Base-by-base conservation (phyloP, 495 filamentous ascomycete genomes). In the Astrocystis sublimbata region DNA sequence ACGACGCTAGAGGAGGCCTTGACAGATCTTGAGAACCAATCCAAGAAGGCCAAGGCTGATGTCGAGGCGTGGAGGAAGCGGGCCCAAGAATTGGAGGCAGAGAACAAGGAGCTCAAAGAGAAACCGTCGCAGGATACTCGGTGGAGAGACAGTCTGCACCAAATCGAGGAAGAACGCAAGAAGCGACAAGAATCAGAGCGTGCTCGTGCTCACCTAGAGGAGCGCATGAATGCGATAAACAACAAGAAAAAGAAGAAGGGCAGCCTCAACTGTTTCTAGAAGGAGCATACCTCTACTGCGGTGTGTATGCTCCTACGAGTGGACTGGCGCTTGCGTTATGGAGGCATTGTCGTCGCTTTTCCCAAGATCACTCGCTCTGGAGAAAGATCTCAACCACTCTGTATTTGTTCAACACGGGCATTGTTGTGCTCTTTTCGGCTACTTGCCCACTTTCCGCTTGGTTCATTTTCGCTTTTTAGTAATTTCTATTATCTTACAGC, bases 181-280 rank as follows among this genome's bases (percentile, higher is more conserved):
- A 92, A 92, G 68, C 82, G 96, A 19, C 80, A 86, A 49, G 90
- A 96, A 66, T 92, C 96, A 26, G 94, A 98, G 76, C 84, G 87
- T 68, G 96, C 96, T 38, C 79, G 90, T 55, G 89, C 86, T 61
- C 88, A 96, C 68, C 83, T 98, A 4, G 94, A 98, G 75, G 91
- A 96, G 79, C 83, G 92, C 12, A 97, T 98, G 93, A 88, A 89
- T 61, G 89, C 86, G n/a, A 87, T 96, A 70, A 89, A 87, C 72
- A 86, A 85, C 74, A 92, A 92, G 78, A 96, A 93, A 81, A 96
- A 97, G 86, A 92, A 91, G 82, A 94, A 94, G 86, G 89, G 91
- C 71, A 91, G 89, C 31, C 86, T 98, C 68, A 97, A 96, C 78
- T 98, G 94, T 81, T 98, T 98, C 78, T 98, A 89, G 70, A 30